Base-by-base conservation (phyloP, 2,329 filamentous ascomycete genomes). In the Colletotrichum coccodes region DNA sequence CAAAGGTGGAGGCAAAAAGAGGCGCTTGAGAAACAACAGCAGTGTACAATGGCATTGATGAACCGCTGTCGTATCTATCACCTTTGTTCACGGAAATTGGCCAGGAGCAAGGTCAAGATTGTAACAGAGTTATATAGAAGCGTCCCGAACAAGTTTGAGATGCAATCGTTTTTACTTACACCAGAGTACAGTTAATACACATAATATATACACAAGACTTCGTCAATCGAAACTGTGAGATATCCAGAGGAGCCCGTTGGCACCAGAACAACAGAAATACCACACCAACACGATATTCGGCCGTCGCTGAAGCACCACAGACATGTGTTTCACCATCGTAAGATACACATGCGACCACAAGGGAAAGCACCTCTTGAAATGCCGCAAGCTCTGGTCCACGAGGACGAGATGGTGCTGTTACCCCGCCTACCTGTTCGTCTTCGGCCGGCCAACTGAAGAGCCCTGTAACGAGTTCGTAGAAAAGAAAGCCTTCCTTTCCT, bases 251-350 rank as follows among this genome's bases (percentile, higher is more conserved):
- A 23, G 28, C 1, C 1, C n/a, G 6, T 38, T 7, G 26, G 11
- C 26, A 18, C 21, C 11, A 58, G 14, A 16, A 23, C 14, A 23
- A 12, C 3, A 28, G 16, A 8, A 60, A 21, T 26, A 23, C 18
- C n/a, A 44, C 18, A 44, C 18, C 47, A 14, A 18, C 23, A 36
- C 28, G 26, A 21, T 18, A 16, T 40, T n/a, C 36, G 42, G 16
- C 38, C 46, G 5, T 34, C 6, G 14, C 8, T 32, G 11, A 42
- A 28, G 58, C 2, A 60, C 11, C 32, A 11, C 18, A n/a, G 46
- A 26, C 9, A 72, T 72, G 71, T 72, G 71, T 34, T 34, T 67
- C 59, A 50, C 68, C 21, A 53, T 32, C 21, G 30, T 52, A 4
- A 57, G 49, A 8, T 60, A 68, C 18, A 21, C 66, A 4, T 67